phyloP scores from a whole-genome alignment of 2,329 filamentous ascomycete genomes.

The Penicillium sp. region DNA sequence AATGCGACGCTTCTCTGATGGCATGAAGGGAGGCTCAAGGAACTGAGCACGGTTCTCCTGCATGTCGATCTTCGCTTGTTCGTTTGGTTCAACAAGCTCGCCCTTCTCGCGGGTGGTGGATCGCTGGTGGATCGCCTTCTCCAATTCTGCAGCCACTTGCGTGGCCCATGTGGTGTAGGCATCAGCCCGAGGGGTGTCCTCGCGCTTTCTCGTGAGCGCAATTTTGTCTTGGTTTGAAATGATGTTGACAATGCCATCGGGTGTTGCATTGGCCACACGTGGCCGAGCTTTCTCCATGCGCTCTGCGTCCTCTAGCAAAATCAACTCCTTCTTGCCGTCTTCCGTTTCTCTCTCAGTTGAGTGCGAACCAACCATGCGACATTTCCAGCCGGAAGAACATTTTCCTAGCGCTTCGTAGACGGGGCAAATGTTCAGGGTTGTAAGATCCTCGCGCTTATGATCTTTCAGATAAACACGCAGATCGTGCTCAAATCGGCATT shows the following conservation, averaged over 20 bases:
- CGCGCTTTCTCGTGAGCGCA: constrained; percentile 69
- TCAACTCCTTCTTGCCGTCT: constrained; percentile 79
- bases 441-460: constrained; percentile 76
- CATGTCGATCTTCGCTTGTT: constrained; percentile 5
- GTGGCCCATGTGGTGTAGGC: constrained; percentile 76
- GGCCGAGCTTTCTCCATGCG: constrained; percentile 43
- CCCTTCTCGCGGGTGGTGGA: constrained; percentile 21
- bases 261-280: constrained; percentile 31
- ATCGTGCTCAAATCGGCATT: constrained; percentile 80
- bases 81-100: constrained; percentile 2
- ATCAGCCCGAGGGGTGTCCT: constrained; percentile 70
- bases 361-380: constrained; percentile 84
- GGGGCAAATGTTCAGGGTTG: constrained; percentile 74
- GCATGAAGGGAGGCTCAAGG: constrained; percentile 79
- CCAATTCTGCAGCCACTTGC: constrained; percentile 53
- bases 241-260: constrained; percentile 71
- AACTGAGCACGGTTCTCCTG: constrained; percentile 76
- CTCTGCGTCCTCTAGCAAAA: constrained; percentile 61
- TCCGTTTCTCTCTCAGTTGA: constrained; percentile 73
- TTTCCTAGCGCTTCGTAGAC: constrained; percentile 72
- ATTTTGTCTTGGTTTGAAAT: constrained; percentile 69
- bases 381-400: constrained; percentile 89
- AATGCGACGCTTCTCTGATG: constrained; percentile 88
- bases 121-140: constrained; percentile 51
- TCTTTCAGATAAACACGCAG: constrained; percentile 80